These are phyloP conservation scores for Baeospora myosura DNA, from an alignment of 1,284 basidiomycete species.

Conservation along the genomic window DNA sequence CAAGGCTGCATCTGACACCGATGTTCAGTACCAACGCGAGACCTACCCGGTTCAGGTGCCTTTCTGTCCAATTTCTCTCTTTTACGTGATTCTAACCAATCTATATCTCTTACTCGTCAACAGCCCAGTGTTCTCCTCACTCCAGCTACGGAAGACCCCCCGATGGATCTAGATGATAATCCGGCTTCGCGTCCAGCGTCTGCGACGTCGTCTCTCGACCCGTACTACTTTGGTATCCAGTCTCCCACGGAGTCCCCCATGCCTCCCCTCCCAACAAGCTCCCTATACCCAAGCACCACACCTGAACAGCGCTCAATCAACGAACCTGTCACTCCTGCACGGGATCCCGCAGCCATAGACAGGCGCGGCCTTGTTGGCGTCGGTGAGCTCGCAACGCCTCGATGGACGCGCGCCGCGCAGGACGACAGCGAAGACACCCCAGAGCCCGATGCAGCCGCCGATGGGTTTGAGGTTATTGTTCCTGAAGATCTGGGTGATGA, in stretches of 20 bases:
- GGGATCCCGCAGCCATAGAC: constrained; percentile 80
- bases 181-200: constrained; percentile 52
- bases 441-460: constrained; percentile 19
- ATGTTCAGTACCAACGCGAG: constrained; percentile 24
- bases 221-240: constrained; percentile 71
- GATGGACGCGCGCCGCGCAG: constrained; percentile 61
- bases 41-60: constrained; percentile 9
- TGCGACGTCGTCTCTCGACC: constrained; percentile 68
- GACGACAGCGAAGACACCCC: constrained; percentile 26
- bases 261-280: constrained; percentile 36
- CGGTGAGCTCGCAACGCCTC: constrained; percentile 94
- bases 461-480: constrained; percentile 37
- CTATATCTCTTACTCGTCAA: constrained; percentile 10
- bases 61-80: too few relatives aligned
- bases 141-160: constrained; percentile 23
- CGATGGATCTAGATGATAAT: constrained; percentile 23
- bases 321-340: constrained; percentile 65
- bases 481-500: constrained; percentile 34
- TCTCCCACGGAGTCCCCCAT: constrained; percentile 59
- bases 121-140: constrained; percentile 35
- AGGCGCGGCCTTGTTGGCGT: constrained; percentile 86
- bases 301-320: constrained; percentile 29
- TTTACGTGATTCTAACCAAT: constrained; percentile 9
- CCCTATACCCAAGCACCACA: constrained; percentile 29
- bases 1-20: constrained; percentile 24